Evolutionary conservation across 495 filamentous ascomycete species (phyloP), one percentile per base, ranked within the genome.

Genomic region (Hypoxylon intermedium): DNA sequence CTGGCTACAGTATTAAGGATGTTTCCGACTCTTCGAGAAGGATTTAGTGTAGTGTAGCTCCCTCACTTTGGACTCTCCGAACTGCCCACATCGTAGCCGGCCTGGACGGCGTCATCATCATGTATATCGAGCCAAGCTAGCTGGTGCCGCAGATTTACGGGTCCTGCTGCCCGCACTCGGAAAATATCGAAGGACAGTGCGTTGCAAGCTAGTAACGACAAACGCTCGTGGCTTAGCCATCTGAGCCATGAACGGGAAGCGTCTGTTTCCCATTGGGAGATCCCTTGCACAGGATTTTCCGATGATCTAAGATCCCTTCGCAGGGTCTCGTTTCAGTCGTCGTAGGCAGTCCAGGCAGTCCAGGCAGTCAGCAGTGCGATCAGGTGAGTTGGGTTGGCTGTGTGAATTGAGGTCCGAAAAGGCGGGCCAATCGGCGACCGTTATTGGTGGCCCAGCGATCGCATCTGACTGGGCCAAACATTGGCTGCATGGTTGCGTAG

Each of bases 311-410:
- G 62, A 60, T 56, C 47, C 54, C 31, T 52, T 57, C 36, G 41
- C 61, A 65, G 40, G 51, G 62, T 26, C 24, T 60, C 56, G 62
- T 65, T 65, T 65, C 62, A 65, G 42, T 24, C 36, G 49, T 42
- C 49, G 48, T 60, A 60, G 47, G 36, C 37, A 37, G n/a, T n/a
- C n/a, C n/a, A n/a, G n/a, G n/a, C 42, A 38, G 55, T 59, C n/a
- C n/a, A n/a, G 41, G 30, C 16, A 52, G 30, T 55, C 26, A 23
- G 43, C 40, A 31, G 28, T 37, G 49, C 49, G 51, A 60, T 65
- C 62, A 65, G 56, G 56, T 57, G 56, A 60, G 62, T 24, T 65
- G 12, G 24, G 37, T 33, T 42, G 55, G 44, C 61, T 65, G 62
- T 60, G 51, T 18, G 62, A 56, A 65, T 50, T 50, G 31, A 60